These are phyloP conservation scores for Mycena crocata DNA, from an alignment of 768 basidiomycete genomes.

Conservation along the genomic window DNA sequence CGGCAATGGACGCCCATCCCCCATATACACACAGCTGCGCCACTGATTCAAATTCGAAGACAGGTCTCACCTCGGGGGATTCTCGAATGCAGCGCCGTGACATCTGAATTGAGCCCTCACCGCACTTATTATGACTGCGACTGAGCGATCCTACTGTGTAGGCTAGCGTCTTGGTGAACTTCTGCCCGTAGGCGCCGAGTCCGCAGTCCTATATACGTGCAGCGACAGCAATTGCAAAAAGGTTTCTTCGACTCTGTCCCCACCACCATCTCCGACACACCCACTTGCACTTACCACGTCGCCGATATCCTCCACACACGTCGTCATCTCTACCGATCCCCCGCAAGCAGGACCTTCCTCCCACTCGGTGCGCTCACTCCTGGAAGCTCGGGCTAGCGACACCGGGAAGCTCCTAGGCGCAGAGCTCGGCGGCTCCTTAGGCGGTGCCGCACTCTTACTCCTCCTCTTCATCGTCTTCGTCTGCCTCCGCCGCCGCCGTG, in stretches of 20 bases:
- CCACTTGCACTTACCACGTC: slow-evolving; percentile 14
- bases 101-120: slow-evolving; percentile 17
- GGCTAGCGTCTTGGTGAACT: slow-evolving; percentile 10
- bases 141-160: slow-evolving; percentile 9
- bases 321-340: too few relatives aligned
- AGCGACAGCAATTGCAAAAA: slow-evolving; percentile 1
- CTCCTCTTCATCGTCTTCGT: background rate
- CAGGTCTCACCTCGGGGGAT: background rate
- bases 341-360: background rate
- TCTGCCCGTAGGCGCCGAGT: slow-evolving; percentile 16
- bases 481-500: slow-evolving; percentile 13
- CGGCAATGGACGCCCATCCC: background rate
- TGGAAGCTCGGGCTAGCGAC: background rate
- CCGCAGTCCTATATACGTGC: slow-evolving; percentile 1
- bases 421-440: slow-evolving; percentile 25
- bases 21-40: slow-evolving; percentile 1
- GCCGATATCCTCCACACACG: background rate
- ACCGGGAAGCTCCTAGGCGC: slow-evolving; percentile 9
- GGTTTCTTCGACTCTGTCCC: background rate
- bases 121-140: slow-evolving; percentile 21
- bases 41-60: slow-evolving; percentile 1
- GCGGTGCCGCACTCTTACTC: slow-evolving; percentile 16
- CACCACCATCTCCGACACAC: background rate
- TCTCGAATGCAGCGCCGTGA: slow-evolving; percentile 18
- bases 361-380: background rate